A percentile compares a stretch with the other conserved stretches of the same genome.
These are phyloP conservation scores for Ogataea siamensis DNA, from an alignment of 805 yeast species.

Conservation along the genomic window DNA sequence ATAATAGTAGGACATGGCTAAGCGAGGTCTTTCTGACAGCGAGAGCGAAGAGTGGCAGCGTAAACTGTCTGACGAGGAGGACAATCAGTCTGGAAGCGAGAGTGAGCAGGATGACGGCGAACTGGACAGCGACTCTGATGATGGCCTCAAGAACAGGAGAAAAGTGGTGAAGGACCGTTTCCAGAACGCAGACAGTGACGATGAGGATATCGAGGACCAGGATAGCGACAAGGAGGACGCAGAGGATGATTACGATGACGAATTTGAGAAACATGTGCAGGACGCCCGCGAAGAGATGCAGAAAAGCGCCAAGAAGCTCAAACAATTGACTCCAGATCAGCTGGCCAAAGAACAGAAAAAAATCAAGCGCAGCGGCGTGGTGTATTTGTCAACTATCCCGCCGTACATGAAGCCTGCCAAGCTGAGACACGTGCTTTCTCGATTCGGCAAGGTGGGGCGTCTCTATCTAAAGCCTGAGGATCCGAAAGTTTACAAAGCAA, in stretches of 20 bases:
- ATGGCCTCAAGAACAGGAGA: constrained; percentile 5
- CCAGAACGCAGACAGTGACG: too few species aligned
- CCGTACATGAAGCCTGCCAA: constrained; percentile 97
- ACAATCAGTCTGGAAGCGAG: constrained; percentile 17
- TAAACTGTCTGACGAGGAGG: neutral
- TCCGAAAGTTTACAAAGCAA: constrained; percentile 53
- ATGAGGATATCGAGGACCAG: too few species aligned
- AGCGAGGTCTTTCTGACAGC: constrained; percentile 12
- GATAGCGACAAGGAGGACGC: constrained; percentile 13
- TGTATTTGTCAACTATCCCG: constrained; percentile 88
- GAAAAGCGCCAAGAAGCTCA: constrained; percentile 43
- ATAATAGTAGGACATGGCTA: constrained; percentile 2
- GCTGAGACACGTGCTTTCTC: constrained; percentile 70
- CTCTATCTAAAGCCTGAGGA: constrained; percentile 86
- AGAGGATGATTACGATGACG: constrained; percentile 16
- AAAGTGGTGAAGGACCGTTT: constrained; percentile 12
- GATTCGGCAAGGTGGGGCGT: constrained; percentile 88
- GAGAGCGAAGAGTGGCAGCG: constrained; percentile 10
- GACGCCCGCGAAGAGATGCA: constrained; percentile 17
- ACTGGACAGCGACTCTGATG: constrained; percentile 6
- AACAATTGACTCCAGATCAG: constrained; percentile 55
- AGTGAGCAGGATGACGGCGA: constrained; percentile 4
- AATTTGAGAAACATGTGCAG: constrained; percentile 24
- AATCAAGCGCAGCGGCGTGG: constrained; percentile 78
- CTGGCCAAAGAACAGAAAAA: constrained; percentile 53